These are phyloP conservation scores for Euphorbia schlechtendalii DNA, from an alignment of 441 rosid species.

Conservation along the genomic window DNA sequence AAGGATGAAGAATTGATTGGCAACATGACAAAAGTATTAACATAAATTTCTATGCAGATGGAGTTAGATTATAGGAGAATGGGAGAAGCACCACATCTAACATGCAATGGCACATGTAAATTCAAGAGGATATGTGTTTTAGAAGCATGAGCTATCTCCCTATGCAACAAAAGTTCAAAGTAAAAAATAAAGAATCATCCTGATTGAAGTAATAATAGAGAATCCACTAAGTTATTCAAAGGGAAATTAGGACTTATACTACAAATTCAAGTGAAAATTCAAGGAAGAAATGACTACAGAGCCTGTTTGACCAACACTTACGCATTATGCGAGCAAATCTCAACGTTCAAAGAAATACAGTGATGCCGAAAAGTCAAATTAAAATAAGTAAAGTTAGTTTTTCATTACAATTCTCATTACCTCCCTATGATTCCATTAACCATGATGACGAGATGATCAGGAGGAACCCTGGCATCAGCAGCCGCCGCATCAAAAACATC, in stretches of 20 bases:
- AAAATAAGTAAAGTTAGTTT: neutral
- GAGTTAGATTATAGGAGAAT: neutral
- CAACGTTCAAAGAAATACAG: too few species aligned
- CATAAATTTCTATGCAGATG: neutral
- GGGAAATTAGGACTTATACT: neutral
- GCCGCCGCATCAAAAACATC: conserved; percentile 41
- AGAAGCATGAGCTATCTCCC: neutral
- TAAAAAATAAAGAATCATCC: neutral
- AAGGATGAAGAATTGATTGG: neutral
- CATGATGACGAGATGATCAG: conserved; percentile 84
- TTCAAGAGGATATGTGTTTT: neutral
- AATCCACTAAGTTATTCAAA: neutral
- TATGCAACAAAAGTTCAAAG: neutral
- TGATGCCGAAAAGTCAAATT: neutral
- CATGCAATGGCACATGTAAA: neutral
- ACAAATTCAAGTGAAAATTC: neutral
- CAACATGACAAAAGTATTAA: neutral
- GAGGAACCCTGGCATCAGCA: conserved; percentile 32
- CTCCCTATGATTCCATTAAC: conserved; percentile 82
- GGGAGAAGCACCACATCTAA: neutral
- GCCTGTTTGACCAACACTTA: neutral
- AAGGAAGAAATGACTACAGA: neutral
- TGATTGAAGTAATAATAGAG: neutral
- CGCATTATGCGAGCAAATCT: too few species aligned
- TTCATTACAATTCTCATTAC: conserved; percentile 22